Conservation (phyloP, 345 rosid species). For the Turnera subulata region DNA sequence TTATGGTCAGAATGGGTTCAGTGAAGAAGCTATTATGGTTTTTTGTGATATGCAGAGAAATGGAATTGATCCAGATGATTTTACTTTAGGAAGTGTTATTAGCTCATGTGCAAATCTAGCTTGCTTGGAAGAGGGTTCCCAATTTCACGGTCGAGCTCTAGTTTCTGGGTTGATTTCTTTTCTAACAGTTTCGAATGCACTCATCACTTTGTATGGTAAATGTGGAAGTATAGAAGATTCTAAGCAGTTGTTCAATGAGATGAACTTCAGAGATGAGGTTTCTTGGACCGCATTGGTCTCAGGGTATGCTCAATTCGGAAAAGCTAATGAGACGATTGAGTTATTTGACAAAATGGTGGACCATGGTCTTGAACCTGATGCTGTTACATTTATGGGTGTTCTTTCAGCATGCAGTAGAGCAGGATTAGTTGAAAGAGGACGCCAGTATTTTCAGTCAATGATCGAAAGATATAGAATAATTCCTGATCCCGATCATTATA, state of each 20-base stretch:
- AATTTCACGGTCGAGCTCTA: slow-evolving; percentile 71
- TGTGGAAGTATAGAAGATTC: slow-evolving; percentile 78
- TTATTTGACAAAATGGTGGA: slow-evolving; percentile 72
- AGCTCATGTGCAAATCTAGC: slow-evolving; percentile 89
- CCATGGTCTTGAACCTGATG: slow-evolving; percentile 74
- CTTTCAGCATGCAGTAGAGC: slow-evolving; percentile 94
- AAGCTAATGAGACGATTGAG: slow-evolving; percentile 64
- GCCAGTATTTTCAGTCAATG: slow-evolving; percentile 63
- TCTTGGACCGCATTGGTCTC: slow-evolving; percentile 94
- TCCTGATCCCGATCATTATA: slow-evolving; percentile 64
- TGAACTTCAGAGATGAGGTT: slow-evolving; percentile 70
- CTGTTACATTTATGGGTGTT: slow-evolving; percentile 78
- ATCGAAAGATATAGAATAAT: slow-evolving; percentile 47
- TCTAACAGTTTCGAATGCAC: slow-evolving; percentile 74
- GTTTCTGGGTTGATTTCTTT: slow-evolving; percentile 58
- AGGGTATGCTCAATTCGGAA: slow-evolving; percentile 82
- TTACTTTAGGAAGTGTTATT: slow-evolving; percentile 77
- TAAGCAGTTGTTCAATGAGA: slow-evolving; percentile 55
- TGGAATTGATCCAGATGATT: slow-evolving; percentile 79
- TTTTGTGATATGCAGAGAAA: slow-evolving; percentile 67
- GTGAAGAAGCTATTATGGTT: slow-evolving; percentile 68
- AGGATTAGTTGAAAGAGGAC: slow-evolving; percentile 79
- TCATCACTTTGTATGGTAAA: slow-evolving; percentile 82
- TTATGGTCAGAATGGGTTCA: slow-evolving; percentile 74
- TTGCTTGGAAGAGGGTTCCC: slow-evolving; percentile 86